Evolutionary conservation across 495 filamentous ascomycete genomes (phyloP).

Genomic region (Sordaria brevicollis): DNA sequence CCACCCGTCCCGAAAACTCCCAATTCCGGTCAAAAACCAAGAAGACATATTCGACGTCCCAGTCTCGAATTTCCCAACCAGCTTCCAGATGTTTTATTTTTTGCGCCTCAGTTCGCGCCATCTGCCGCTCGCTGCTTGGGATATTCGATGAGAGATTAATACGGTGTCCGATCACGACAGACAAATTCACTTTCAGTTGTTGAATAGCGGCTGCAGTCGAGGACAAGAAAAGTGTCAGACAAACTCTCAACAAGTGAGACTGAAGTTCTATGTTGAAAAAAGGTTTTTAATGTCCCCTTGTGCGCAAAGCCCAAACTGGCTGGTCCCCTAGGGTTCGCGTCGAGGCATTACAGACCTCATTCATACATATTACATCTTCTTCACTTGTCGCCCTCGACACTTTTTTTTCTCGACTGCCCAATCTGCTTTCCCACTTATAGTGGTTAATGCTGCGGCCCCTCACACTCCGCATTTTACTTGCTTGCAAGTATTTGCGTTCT

Average conservation of each 20-base stretch:
- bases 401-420: neutral
- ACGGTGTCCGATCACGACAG: neutral
- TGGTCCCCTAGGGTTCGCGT: neutral
- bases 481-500: neutral
- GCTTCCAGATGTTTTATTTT: neutral
- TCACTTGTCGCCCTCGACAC: neutral
- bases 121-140: neutral
- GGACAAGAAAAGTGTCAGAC: neutral
- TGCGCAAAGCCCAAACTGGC: neutral
- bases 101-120: neutral
- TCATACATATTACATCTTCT: neutral
- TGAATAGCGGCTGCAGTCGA: neutral
- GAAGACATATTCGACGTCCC: neutral
- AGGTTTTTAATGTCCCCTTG: neutral
- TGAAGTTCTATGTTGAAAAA: neutral
- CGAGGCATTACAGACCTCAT: neutral
- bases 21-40: neutral
- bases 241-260: neutral
- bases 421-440: neutral
- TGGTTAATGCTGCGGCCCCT: conserved; percentile 7
- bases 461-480: neutral
- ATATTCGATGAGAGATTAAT: neutral
- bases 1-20: neutral
- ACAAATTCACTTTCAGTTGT: neutral
- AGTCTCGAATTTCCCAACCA: neutral